Evolutionary conservation across 768 basidiomycete species (phyloP).

Genomic region (Hebeloma cylindrosporum): DNA sequence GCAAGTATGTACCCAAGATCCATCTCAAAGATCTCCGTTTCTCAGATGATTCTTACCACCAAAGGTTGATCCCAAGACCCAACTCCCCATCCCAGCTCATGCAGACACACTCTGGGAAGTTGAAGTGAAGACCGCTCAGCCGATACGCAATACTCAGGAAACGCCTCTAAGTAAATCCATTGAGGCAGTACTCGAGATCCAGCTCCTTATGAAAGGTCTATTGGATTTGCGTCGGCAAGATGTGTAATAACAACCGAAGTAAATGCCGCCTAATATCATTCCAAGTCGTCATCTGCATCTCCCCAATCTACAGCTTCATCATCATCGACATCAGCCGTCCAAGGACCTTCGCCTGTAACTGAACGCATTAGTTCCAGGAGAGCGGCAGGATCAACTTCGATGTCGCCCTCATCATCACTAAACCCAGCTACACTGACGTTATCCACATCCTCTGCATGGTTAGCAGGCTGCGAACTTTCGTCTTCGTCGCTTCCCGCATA

Average conservation of each 20-base stretch:
- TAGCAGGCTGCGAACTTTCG: conserved; percentile 7
- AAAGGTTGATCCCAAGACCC: conserved; percentile 76
- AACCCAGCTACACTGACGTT: conserved; percentile 36
- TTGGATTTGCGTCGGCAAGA: conserved; percentile 78
- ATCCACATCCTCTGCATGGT: conserved; percentile 21
- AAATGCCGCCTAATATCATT: conserved; percentile 9
- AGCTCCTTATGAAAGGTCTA: conserved; percentile 81
- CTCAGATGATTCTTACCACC: too few relatives aligned
- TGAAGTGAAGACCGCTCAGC: conserved; percentile 80
- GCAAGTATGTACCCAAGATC: conserved; percentile 61
- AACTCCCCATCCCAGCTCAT: conserved; percentile 75
- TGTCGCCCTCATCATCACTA: conserved; percentile 34
- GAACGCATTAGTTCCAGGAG: conserved; percentile 44
- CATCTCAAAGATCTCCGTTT: too few relatives aligned
- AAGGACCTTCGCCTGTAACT: conserved; percentile 28
- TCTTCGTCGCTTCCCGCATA: conserved; percentile 54
- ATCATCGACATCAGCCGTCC: conserved; percentile 27
- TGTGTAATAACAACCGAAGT: conserved; percentile 35
- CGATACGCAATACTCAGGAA: conserved; percentile 75
- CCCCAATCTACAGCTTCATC: conserved; percentile 57
- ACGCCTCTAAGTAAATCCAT: conserved; percentile 69
- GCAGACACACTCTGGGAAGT: conserved; percentile 85
- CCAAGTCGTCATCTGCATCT: conserved; percentile 39
- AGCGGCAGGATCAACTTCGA: conserved; percentile 38
- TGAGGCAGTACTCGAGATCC: conserved; percentile 78